A percentile compares a stretch with the other conserved stretches of the same genome.
phyloP scores from a whole-genome alignment of 1,284 basidiomycete species.

The Malassezia sp. region DNA sequence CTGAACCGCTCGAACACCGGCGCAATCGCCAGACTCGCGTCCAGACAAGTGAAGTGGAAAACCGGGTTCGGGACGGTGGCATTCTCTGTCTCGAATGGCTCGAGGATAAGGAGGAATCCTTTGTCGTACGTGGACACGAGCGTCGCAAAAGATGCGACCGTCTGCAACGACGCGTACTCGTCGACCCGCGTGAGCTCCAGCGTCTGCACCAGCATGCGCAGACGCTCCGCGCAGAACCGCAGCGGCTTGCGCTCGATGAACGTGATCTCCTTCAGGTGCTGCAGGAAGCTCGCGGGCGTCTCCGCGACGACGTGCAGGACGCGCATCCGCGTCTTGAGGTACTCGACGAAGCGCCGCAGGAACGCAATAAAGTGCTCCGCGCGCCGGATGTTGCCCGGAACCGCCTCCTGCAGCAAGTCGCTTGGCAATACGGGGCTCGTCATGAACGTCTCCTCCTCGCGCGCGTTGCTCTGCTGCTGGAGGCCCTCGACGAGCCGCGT shows the following conservation, averaged over 20 bases:
- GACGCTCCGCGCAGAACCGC: conserved; percentile 86
- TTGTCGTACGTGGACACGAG: conserved; percentile 97
- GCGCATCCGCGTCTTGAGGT: conserved; percentile 97
- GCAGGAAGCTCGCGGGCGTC: conserved; percentile 92
- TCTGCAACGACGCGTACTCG: conserved; percentile 81
- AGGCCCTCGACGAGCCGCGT: conserved; percentile 88
- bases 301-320: conserved; percentile 99
- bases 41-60: conserved; percentile 94
- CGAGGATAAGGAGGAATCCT: conserved; percentile 90
- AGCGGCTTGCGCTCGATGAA: conserved; percentile 95
- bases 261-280: conserved; percentile 97
- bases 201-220: conserved; percentile 86
- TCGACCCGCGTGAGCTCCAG: conserved; percentile 81
- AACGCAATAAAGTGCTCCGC: conserved; percentile 99
- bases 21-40: conserved; percentile 92
- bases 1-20: conserved; percentile 97
- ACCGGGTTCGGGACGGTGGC: conserved; percentile 97
- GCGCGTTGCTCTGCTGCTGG: conserved; percentile 53
- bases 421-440: conserved; percentile 88
- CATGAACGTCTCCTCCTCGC: conserved; percentile 65
- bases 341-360: conserved; percentile 94
- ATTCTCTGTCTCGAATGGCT: conserved; percentile 97
- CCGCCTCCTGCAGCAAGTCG: conserved; percentile 84
- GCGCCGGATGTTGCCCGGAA: conserved; percentile 95
- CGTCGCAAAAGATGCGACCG: conserved; percentile 91